Percentiles rank a stretch among this genome's conserved stretches.
Conservation (phyloP, 2,329 filamentous ascomycete species). For the Fusarium tuaranense region DNA sequence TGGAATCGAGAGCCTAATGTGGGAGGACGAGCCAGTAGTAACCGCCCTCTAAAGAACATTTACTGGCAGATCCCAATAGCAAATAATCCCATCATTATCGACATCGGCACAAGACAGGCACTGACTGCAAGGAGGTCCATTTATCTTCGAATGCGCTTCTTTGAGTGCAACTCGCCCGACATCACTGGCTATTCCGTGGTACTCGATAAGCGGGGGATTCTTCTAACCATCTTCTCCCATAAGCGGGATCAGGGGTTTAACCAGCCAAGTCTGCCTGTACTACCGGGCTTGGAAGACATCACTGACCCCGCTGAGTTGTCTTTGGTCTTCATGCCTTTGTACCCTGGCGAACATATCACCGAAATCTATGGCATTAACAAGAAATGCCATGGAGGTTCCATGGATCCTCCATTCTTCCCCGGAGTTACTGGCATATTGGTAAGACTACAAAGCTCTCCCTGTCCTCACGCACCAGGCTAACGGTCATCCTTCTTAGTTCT, state of each 20-base stretch:
- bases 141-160: neutral
- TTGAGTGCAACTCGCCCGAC: neutral
- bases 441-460: neutral
- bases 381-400: neutral
- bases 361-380: neutral
- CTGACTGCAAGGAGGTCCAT: neutral
- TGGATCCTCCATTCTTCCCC: neutral
- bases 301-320: neutral
- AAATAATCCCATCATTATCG: neutral
- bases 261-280: neutral
- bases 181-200: neutral
- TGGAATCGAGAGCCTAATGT: too few relatives aligned
- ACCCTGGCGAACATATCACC: neutral
- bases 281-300: neutral
- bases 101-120: neutral
- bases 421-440: neutral
- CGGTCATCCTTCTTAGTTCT: neutral
- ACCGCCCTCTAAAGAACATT: neutral
- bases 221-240: neutral
- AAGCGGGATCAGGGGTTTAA: neutral
- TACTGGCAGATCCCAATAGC: neutral
- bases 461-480: neutral
- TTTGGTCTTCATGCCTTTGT: neutral
- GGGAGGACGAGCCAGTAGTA: too few relatives aligned
- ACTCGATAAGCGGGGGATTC: neutral